Conservation (phyloP, 2,329 filamentous ascomycete species). For the Fusarium virguliforme region DNA sequence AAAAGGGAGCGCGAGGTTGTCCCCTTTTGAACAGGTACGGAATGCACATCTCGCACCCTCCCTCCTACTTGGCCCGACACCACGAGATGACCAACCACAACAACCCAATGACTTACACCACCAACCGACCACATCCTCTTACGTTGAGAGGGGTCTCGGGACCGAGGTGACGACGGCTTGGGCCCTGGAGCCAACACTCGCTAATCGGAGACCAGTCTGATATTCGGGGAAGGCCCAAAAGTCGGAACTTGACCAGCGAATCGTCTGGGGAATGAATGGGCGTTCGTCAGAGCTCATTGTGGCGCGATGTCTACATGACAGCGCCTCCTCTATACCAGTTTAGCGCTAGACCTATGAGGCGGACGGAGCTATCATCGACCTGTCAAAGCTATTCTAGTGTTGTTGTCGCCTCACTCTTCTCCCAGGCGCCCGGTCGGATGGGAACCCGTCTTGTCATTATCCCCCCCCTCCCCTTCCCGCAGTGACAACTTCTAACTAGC, state of each 20-base stretch:
- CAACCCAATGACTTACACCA: not conserved
- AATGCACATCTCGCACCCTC: constrained; percentile 12
- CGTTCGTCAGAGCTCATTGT: not conserved
- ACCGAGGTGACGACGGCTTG: not conserved
- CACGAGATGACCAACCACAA: not conserved
- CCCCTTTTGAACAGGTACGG: constrained; percentile 27
- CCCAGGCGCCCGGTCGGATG: constrained; percentile 26
- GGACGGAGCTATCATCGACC: constrained; percentile 24
- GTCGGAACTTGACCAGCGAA: constrained; percentile 2
- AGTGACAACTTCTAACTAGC: not conserved
- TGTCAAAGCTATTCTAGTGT: constrained; percentile 4
- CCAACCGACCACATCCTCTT: not conserved
- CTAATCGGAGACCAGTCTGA: constrained; percentile 5
- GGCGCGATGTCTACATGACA: constrained; percentile 31
- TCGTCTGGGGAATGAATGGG: constrained; percentile 7
- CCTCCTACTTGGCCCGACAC: constrained; percentile 5
- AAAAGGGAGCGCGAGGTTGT: constrained; percentile 12
- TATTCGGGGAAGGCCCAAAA: not conserved
- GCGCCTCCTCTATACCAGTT: constrained; percentile 42
- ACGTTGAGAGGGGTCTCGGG: not conserved
- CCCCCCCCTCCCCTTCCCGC: not conserved
- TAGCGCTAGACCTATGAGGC: constrained; percentile 28
- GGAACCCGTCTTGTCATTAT: not conserved
- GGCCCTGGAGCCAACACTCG: not conserved
- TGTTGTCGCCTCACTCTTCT: constrained; percentile 32